phyloP scores from a whole-genome alignment of 2,329 filamentous ascomycete genomes.

The Geosmithia putterillii region DNA sequence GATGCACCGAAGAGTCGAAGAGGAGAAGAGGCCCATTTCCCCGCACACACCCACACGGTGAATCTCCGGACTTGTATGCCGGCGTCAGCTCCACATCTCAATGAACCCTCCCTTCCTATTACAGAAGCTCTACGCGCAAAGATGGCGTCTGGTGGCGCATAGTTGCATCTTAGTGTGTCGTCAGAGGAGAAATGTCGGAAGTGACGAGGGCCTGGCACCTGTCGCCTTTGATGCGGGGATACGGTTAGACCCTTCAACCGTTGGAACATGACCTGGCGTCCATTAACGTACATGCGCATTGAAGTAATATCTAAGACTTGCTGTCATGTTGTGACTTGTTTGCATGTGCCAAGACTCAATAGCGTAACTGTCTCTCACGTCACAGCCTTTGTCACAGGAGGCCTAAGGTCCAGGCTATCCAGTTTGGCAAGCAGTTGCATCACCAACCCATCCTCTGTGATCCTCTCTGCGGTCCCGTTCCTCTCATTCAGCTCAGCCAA shows the following conservation, averaged over 20 bases:
- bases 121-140: neutral
- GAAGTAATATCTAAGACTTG: too few species aligned
- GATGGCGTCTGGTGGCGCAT: neutral
- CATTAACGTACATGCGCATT: too few species aligned
- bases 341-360: too few species aligned
- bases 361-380: neutral
- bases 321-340: too few species aligned
- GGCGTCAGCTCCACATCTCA: neutral
- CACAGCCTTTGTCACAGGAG: too few species aligned
- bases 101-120: neutral
- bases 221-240: too few species aligned
- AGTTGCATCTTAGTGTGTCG: too few species aligned
- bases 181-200: too few species aligned
- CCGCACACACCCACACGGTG: neutral
- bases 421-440: neutral
- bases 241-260: too few species aligned
- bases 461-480: neutral
- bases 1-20: neutral
- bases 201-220: too few species aligned
- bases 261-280: too few species aligned
- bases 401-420: neutral
- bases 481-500: conserved; percentile 15
- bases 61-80: neutral
- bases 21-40: neutral
- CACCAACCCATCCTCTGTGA: neutral